Evolutionary conservation across 345 rosid genomes (phyloP).

Genomic region (Camelina sativa): DNA sequence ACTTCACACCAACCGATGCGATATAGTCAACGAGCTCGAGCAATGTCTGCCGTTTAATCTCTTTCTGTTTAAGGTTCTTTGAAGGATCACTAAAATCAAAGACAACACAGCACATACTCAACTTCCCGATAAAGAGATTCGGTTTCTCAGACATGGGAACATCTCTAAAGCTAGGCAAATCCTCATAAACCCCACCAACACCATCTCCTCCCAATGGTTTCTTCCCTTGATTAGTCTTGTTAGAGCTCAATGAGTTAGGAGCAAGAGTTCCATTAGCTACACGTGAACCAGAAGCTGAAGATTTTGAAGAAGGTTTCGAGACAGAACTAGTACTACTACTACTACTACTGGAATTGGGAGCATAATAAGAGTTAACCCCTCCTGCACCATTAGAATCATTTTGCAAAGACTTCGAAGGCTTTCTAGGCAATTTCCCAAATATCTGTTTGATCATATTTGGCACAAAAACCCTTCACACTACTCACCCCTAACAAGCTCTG

Average conservation of each 20-base stretch:
- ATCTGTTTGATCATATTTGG: slow-evolving; percentile 75
- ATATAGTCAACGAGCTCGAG: slow-evolving; percentile 80
- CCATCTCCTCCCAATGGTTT: slow-evolving; percentile 36
- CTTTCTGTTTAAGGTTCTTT: slow-evolving; percentile 75
- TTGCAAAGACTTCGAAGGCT: slow-evolving; percentile 66
- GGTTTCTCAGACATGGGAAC: slow-evolving; percentile 75
- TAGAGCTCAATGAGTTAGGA: slow-evolving; percentile 35
- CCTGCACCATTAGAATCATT: slow-evolving; percentile 57
- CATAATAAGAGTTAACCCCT: slow-evolving; percentile 50
- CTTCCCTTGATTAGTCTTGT: slow-evolving; percentile 55
- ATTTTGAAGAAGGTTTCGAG: slow-evolving; percentile 49
- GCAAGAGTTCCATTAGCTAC: slow-evolving; percentile 54
- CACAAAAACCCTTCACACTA: slow-evolving; percentile 16
- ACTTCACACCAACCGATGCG: slow-evolving; percentile 66
- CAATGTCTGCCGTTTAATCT: slow-evolving; percentile 73
- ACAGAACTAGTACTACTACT: slow-evolving; percentile 24
- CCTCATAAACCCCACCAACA: slow-evolving; percentile 51
- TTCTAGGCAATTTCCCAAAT: slow-evolving; percentile 72
- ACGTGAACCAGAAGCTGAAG: slow-evolving; percentile 51
- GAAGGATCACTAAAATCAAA: slow-evolving; percentile 72
- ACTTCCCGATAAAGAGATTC: slow-evolving; percentile 60
- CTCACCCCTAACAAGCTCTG: slow-evolving; percentile 18
- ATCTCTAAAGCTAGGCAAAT: slow-evolving; percentile 77
- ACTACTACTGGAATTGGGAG: slow-evolving; percentile 46
- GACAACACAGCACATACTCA: slow-evolving; percentile 64